These are phyloP conservation scores for Hypomyces rosellus DNA, from an alignment of 2,329 filamentous ascomycete genomes.

Conservation along the genomic window DNA sequence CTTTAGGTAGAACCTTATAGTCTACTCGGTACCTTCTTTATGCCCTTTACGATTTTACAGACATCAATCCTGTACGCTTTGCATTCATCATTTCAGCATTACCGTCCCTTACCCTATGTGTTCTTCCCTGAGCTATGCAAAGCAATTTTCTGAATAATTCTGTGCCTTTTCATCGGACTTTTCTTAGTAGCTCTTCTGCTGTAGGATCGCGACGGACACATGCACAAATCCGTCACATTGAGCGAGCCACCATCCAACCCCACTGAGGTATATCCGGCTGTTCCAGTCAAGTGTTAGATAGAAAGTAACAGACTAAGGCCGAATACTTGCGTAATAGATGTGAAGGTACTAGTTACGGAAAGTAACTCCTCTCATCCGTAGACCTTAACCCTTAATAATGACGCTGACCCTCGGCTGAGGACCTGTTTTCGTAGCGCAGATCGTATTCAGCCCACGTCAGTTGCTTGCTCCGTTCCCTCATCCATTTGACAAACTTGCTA, in stretches of 20 bases:
- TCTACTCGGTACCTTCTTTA: too few relatives aligned
- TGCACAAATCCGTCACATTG: too few relatives aligned
- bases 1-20: too few relatives aligned
- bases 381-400: constrained; percentile 9
- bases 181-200: too few relatives aligned
- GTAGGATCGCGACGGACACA: too few relatives aligned
- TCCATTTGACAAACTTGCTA: constrained; percentile 11
- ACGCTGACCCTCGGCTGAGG: not conserved
- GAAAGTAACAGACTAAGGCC: not conserved
- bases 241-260: not conserved
- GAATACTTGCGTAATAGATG: not conserved
- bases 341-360: not conserved
- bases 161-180: too few relatives aligned
- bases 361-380: constrained; percentile 4
- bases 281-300: constrained; percentile 3
- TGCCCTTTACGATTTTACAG: too few relatives aligned
- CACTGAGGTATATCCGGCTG: constrained; percentile 6
- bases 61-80: too few relatives aligned
- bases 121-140: too few relatives aligned
- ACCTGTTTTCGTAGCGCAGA: constrained; percentile 8
- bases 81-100: too few relatives aligned
- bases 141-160: too few relatives aligned
- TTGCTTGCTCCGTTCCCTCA: constrained; percentile 12
- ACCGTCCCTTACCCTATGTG: too few relatives aligned
- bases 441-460: constrained; percentile 14